Evolutionary conservation across 805 yeast genomes (phyloP), one percentile per base, ranked within the genome.

Genomic region (Cyberlindnera veronae): DNA sequence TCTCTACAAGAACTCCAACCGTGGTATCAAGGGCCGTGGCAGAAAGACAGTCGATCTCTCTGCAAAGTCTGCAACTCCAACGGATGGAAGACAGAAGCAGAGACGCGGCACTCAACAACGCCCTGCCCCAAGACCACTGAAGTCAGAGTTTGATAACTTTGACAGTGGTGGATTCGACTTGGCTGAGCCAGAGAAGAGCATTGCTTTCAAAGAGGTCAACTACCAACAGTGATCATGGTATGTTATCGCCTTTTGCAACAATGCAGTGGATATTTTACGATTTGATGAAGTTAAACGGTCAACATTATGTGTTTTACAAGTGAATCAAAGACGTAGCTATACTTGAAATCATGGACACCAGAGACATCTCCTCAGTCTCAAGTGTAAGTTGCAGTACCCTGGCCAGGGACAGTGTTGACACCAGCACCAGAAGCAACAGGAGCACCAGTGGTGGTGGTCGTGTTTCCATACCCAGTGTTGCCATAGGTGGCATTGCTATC

Each of bases 11-110:
- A 88, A 90, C 60, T 77, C 93, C 32, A 90, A 90, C 57, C 78
- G 87, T 55, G 97, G 97, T 15, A 90, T 90, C 46, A 80, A 86
- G 51, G 97, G 97, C 20, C 75, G 97, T 44, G 97, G 97, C 5
- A 85, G 78, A 53, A 68, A 68, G 34, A 13, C 39, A 16, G 36
- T 24, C 12, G 30, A 27, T 5, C 15, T 32, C 5, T 31, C 28
- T 10, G 20, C 35, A 13, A n/a, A 38, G 8, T 19, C 44, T 12
- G 22, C 37, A 20, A 38, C 45, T 32, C 14, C 34, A 15, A 20
- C 23, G 22, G 21, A 20, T 22, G 8, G 29, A 17, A 11, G 17
- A 8, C 33, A n/a, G n/a, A 18, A 9, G 6, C 36, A 27, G 30
- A 14, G 13, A 16, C 11, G 13, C 17, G 37, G 9, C 17, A 19